Evolutionary conservation across 441 rosid genomes (phyloP), one percentile per base, ranked within the genome.

Genomic region (Eruca vesicaria): DNA sequence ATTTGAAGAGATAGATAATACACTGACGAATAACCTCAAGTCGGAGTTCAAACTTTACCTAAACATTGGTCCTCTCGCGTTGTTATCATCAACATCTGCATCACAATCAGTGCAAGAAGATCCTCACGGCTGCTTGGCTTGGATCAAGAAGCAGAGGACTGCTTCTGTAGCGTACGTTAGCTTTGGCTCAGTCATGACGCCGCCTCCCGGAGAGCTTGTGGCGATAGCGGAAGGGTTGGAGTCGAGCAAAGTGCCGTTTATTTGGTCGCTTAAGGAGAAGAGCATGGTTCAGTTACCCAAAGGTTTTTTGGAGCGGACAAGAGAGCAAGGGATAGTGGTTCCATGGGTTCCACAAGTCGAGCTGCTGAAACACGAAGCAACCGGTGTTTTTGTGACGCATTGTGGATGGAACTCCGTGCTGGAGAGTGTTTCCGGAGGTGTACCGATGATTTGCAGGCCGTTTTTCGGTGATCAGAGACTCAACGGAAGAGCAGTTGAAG

Each of bases 401-500:
- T 75, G 85, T 10, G 94, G 94, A 33, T 81, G 84, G 80, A 88
- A 87, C 77, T 91, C 93, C 2, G 86, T 89, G 80, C 62, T 78
- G 31, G 95, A 88, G 82, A 87, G 94, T 63, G 69, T 86, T 0
- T 84, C 86, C 0, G 77, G 82, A 41, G 92, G 87, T 10, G 88
- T 91, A 14, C 88, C 90, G 0, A 85, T 91, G 93, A 89, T 88
- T 14, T 83, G 93, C 53, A 78, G 92, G 71, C 92, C 97, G 0
- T 45, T 86, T 75, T 88, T 89, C 2, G 93, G 87, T 2, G 97
- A 91, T 59, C 86, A 86, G 26, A 26, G 74, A 77, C 65, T 86
- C 50, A 87, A 83, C 12, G 84, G 82, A 26, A 71, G 91, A 53
- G 50, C 80, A 0, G 85, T 86, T 9, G 90, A 79, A 79, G 91